Conservation (phyloP, 169 alveolate genomes). For the Cryptosporidium ryanae region DNA sequence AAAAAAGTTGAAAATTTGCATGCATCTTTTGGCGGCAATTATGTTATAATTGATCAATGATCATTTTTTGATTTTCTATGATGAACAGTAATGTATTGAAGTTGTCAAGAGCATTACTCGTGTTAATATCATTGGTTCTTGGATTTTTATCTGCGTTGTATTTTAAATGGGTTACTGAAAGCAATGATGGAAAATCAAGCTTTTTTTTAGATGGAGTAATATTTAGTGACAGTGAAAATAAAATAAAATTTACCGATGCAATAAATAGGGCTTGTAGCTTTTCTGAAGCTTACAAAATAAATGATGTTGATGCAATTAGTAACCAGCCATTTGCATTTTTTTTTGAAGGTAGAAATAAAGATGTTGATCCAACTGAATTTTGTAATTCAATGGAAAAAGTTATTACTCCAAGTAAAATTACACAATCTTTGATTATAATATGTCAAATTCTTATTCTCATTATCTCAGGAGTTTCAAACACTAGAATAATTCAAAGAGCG, state of each 20-base stretch:
- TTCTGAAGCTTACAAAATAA: constrained; percentile 54
- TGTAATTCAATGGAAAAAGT: constrained; percentile 23
- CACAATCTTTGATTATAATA: constrained; percentile 26
- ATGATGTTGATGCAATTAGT: constrained; percentile 17
- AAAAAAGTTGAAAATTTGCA: not conserved
- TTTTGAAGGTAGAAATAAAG: constrained; percentile 28
- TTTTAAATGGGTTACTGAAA: constrained; percentile 45
- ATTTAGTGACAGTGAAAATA: constrained; percentile 17
- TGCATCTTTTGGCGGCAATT: not conserved
- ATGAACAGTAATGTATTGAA: constrained; percentile 39
- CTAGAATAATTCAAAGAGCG: constrained; percentile 47
- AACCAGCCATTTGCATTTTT: constrained; percentile 20
- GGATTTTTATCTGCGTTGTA: constrained; percentile 13
- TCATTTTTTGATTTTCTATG: not conserved
- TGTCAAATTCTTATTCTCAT: constrained; percentile 21
- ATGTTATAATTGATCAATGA: not conserved
- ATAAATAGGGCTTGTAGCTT: constrained; percentile 52
- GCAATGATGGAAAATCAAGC: constrained; percentile 8
- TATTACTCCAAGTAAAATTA: constrained; percentile 10
- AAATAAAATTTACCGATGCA: constrained; percentile 43
- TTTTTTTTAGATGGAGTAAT: constrained; percentile 61
- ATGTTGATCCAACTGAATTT: constrained; percentile 14
- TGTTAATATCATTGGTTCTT: constrained; percentile 27
- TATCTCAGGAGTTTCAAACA: constrained; percentile 24
- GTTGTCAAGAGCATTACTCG: constrained; percentile 23